Evolutionary conservation across 2,329 filamentous ascomycete genomes (phyloP), one percentile per base, ranked within the genome.

Genomic region (Cryphonectria naterciae): DNA sequence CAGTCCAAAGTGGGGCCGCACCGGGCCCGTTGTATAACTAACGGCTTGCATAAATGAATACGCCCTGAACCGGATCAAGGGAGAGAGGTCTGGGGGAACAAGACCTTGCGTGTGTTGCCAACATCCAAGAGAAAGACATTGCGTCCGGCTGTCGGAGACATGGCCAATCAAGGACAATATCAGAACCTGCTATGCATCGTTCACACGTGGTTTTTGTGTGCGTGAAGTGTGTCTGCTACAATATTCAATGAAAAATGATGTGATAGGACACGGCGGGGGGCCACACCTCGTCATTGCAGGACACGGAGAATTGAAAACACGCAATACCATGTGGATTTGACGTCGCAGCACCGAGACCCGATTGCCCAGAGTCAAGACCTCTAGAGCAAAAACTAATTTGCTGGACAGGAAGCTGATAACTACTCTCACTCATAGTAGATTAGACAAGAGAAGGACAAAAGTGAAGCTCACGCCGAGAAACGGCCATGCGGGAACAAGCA

Each of bases 401-500:
- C 58, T 61, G 58, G 58, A 32, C 11, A 28, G 28, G 43, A 65
- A 32, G 28, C 41, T 35, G 15, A 32, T 37, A 39, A 15, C 28
- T 17, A 32, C 37, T 7, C 4, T 39, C n/a, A n/a, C n/a, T n/a
- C n/a, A n/a, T 39, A 39, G 37, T 39, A 39, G 37, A 39, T 39
- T 39, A 39, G 37, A 39, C 37, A 39, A 39, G 60, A 6, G 7
- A 8, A 19, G 17, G 19, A 56, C 15, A 61, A 39, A 11, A 11
- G 25, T 58, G 11, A 58, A 56, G 49, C 56, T 54, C 54, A 65
- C 46, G 71, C 71, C 68, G 71, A 72, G 66, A 54, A 61, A 64
- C 66, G 62, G 65, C 54, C 61, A 68, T 68, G 46, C 68, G 64
- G 62, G 67, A 58, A 28, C 37, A 68, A 73, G 72, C 72, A 73